Conservation (phyloP, 164 flowering plant genomes). For the Aristolochia fimbriata region DNA sequence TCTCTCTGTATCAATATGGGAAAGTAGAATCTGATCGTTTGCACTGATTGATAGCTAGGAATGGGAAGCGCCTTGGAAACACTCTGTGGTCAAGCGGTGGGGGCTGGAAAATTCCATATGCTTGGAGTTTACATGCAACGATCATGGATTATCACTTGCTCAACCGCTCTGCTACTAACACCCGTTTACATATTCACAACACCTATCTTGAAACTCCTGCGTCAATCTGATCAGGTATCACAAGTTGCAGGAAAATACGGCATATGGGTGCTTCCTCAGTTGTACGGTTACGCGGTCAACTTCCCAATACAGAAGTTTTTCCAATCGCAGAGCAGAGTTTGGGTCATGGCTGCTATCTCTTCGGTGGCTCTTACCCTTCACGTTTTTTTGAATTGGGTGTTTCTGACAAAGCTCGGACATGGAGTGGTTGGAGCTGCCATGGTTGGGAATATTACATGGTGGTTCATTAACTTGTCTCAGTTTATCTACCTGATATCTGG, state of each 20-base stretch:
- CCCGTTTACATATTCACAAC: conserved; percentile 40
- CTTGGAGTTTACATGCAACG: conserved; percentile 46
- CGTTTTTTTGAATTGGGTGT: conserved; percentile 29
- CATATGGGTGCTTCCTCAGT: conserved; percentile 36
- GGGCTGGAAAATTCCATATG: conserved; percentile 39
- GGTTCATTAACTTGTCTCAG: conserved; percentile 27
- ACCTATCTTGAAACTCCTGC: conserved; percentile 31
- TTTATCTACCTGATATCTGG: conserved; percentile 29
- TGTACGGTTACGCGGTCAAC: conserved; percentile 41
- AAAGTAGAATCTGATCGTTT: background rate
- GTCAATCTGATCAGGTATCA: conserved; percentile 25
- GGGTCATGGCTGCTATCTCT: conserved; percentile 40
- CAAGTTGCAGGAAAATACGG: conserved; percentile 34
- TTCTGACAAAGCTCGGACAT: conserved; percentile 23
- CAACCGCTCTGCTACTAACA: conserved; percentile 24
- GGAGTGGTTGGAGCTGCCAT: conserved; percentile 41
- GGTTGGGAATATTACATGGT: conserved; percentile 40
- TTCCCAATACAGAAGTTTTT: conserved; percentile 46
- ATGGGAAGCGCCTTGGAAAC: conserved; percentile 52
- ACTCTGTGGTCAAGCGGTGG: conserved; percentile 49
- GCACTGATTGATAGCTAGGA: conserved; percentile 26
- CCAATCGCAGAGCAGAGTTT: conserved; percentile 42
- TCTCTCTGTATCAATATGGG: background rate
- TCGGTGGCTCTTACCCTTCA: conserved; percentile 22
- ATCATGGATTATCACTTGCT: conserved; percentile 34